These are phyloP conservation scores for Bryoglossum gracile DNA, from an alignment of 495 filamentous ascomycete genomes.

Conservation along the genomic window DNA sequence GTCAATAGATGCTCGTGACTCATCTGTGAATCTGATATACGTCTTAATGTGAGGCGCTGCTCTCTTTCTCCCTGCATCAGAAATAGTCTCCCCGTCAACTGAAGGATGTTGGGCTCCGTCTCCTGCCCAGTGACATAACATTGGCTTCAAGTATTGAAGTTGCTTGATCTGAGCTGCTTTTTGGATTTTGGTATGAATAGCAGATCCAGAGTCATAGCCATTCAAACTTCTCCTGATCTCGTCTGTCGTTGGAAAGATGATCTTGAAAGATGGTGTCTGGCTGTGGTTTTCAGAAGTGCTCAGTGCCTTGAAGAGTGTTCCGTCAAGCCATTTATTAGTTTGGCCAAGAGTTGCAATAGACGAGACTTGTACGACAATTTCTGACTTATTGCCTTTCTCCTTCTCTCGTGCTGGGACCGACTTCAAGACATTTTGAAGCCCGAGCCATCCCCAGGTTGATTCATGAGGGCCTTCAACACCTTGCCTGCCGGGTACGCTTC, in stretches of 20 bases:
- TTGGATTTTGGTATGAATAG: constrained; percentile 75
- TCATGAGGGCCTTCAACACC: constrained; percentile 36
- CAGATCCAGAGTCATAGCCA: constrained; percentile 69
- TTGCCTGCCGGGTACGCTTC: constrained; percentile 65
- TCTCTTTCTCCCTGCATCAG: constrained; percentile 48
- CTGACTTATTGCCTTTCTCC: constrained; percentile 32
- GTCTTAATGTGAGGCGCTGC: constrained; percentile 92
- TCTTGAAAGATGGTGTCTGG: constrained; percentile 36
- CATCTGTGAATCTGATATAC: constrained; percentile 63
- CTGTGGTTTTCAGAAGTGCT: constrained; percentile 10
- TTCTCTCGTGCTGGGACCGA: constrained; percentile 44
- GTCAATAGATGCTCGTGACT: constrained; percentile 49
- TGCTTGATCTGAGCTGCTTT: constrained; percentile 64
- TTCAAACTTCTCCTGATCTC: constrained; percentile 75
- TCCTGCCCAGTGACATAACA: constrained; percentile 65
- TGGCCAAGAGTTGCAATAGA: constrained; percentile 76
- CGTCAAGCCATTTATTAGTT: constrained; percentile 66
- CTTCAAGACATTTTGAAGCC: constrained; percentile 52
- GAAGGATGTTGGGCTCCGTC: constrained; percentile 39
- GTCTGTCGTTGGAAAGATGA: constrained; percentile 74
- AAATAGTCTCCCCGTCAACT: not conserved
- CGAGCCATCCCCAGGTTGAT: constrained; percentile 70
- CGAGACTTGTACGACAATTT: constrained; percentile 70
- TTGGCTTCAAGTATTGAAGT: constrained; percentile 61
- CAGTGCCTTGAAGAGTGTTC: constrained; percentile 46